A percentile compares a stretch with the other conserved stretches of the same genome.
phyloP scores from a whole-genome alignment of 208 protist genomes.

The Endotrypanum monterogeii region DNA sequence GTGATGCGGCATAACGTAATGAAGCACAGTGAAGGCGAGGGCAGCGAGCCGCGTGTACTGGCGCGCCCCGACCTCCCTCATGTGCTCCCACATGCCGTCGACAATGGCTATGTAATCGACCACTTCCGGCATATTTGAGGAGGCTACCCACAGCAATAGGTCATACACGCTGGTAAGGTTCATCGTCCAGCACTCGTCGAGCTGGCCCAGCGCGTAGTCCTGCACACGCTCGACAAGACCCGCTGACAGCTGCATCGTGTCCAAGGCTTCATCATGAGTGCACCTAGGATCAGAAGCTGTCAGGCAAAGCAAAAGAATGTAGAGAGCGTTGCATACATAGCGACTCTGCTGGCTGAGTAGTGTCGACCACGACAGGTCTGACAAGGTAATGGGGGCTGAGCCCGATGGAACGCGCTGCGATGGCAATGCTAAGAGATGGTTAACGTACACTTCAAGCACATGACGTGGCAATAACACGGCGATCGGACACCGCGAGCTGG shows the following conservation, averaged over 20 bases:
- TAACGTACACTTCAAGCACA: constrained; percentile 18
- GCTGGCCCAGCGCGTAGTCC: constrained; percentile 59
- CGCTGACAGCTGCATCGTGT: neutral
- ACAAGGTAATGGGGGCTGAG: constrained; percentile 40
- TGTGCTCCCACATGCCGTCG: constrained; percentile 60
- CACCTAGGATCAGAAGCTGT: neutral
- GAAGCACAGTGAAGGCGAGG: constrained; percentile 65
- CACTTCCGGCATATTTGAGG: constrained; percentile 16
- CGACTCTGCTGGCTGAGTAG: constrained; percentile 61
- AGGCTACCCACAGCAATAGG: constrained; percentile 62
- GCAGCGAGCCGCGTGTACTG: constrained; percentile 56
- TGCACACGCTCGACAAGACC: constrained; percentile 34
- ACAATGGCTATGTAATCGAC: constrained; percentile 48
- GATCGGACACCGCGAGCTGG: constrained; percentile 17
- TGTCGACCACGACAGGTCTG: constrained; percentile 48
- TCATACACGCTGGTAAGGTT: constrained; percentile 78
- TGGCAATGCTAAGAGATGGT: constrained; percentile 22
- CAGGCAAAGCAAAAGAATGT: constrained; percentile 36
- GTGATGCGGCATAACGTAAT: constrained; percentile 38
- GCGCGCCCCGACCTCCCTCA: constrained; percentile 65
- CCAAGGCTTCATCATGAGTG: neutral
- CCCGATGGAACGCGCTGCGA: constrained; percentile 32
- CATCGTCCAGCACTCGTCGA: constrained; percentile 75
- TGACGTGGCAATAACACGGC: constrained; percentile 1
- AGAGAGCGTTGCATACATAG: constrained; percentile 64